Base-by-base conservation (phyloP, 345 rosid species). In the Isatis tinctoria region DNA sequence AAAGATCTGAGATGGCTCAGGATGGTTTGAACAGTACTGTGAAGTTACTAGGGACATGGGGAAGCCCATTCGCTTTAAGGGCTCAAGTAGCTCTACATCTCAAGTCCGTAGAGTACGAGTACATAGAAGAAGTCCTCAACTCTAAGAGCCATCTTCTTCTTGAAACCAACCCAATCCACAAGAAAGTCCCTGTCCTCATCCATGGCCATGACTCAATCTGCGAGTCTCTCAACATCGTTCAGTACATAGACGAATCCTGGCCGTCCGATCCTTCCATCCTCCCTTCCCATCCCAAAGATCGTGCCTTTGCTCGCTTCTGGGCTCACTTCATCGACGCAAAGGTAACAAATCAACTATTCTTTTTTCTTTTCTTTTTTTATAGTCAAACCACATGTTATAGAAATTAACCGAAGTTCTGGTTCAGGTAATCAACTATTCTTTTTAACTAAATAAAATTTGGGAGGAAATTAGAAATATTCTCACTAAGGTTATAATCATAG, bases 181-280 rank as follows among this genome's bases (percentile, higher is more conserved):
- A 89, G 86, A 92, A 92, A 83, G 79, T 92, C 41, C 93, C 96
- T 0, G 92, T 89, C 39, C 86, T 92, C 5, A 80, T 92, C 69
- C 90, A 92, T 6, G 80, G 74, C 8, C 89, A 78, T 27, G 81
- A 79, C 3, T 81, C 89, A 1, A 58, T 92, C 45, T 85, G 90
- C n/a, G 97, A 91, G 56, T 89, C 97, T 70, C 86, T 85, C 30
- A 62, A 85, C 53, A 89, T 89, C 67, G 89, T 92, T 2, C 82
- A 87, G 72, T 92, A 92, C 70, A 44, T 92, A 7, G 92, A 92
- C 10, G 97, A 88, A 74, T 62, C 68, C 8, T 92, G 89, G 96
- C 71, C 91, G 59, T 78, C 86, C 3, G 74, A 76, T 33, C 87
- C 81, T 24, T 67, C 89, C 3, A 82, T 67, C 86, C 86, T 33